phyloP scores from a whole-genome alignment of 768 basidiomycete species.

The Cyclocybe cylindracea region DNA sequence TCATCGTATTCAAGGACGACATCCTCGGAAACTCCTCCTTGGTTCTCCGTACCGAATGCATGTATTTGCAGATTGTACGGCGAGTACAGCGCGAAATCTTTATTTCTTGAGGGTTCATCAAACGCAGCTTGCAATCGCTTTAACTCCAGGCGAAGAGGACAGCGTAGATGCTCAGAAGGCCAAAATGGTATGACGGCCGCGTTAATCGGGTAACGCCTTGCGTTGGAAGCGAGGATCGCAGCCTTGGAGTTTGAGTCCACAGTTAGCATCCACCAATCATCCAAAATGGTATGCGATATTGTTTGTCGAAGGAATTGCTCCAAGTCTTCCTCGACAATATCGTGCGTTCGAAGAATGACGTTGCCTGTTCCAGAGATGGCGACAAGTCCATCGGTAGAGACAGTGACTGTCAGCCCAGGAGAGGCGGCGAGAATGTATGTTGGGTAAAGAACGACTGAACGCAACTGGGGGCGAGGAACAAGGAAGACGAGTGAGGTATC shows the following conservation, averaged over 20 bases:
- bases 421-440: constrained; percentile 32
- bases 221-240: constrained; percentile 3
- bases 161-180: constrained; percentile 3
- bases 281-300: constrained; percentile 3
- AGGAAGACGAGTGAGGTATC: constrained; percentile 31
- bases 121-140: constrained; percentile 7
- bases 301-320: constrained; percentile 2
- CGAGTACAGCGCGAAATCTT: constrained; percentile 13
- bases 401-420: constrained; percentile 22
- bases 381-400: constrained; percentile 25
- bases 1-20: neutral
- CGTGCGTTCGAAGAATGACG: constrained; percentile 22
- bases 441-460: constrained; percentile 19
- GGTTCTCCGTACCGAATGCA: neutral
- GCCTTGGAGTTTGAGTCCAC: constrained; percentile 3
- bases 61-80: constrained; percentile 5
- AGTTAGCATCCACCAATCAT: constrained; percentile 14
- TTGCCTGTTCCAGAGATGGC: constrained; percentile 29
- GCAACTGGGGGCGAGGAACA: constrained; percentile 22
- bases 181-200: constrained; percentile 13
- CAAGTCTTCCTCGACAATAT: constrained; percentile 10
- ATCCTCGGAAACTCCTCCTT: neutral
- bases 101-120: neutral
- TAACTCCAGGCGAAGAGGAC: neutral
- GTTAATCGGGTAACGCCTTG: neutral